These are phyloP conservation scores for Picea abies DNA, from an alignment of 83 land plant species.

Conservation along the genomic window DNA sequence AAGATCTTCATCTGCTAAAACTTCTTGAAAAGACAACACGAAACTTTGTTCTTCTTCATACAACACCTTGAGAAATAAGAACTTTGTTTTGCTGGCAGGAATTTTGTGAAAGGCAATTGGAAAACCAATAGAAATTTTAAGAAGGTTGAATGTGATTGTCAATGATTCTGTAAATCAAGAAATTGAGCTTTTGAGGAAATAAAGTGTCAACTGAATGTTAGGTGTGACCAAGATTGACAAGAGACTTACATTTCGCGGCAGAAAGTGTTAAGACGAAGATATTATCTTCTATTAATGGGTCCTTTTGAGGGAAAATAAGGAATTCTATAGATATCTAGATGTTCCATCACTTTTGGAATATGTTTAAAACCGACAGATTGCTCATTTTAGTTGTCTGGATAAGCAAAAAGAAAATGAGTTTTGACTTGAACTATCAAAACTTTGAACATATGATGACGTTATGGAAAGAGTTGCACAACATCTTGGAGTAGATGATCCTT, in stretches of 20 bases:
- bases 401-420: too few relatives aligned
- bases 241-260: conserved; percentile 66
- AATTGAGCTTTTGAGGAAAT: conserved; percentile 96
- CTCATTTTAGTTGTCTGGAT: too few relatives aligned
- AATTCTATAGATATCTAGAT: conserved; percentile 75
- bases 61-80: conserved; percentile 85
- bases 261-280: conserved; percentile 98
- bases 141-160: conserved; percentile 87
- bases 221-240: conserved; percentile 94
- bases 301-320: conserved; percentile 49
- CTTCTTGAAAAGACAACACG: conserved; percentile 84
- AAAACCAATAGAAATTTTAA: conserved; percentile 79
- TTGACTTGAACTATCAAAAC: too few relatives aligned
- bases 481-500: conserved; percentile 90
- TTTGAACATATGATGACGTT: conserved; percentile 92
- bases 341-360: too few relatives aligned
- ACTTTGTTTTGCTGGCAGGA: conserved; percentile 88
- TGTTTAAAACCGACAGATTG: too few relatives aligned
- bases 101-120: conserved; percentile 76
- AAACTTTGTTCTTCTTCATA: too few relatives aligned
- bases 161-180: conserved; percentile 82
- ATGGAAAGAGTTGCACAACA: conserved; percentile 88
- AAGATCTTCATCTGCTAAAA: conserved; percentile 71
- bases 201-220: conserved; percentile 95
- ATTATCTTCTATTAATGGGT: conserved; percentile 89